phyloP scores from a whole-genome alignment of 164 flowering plant genomes.

The Akebia trifoliata region DNA sequence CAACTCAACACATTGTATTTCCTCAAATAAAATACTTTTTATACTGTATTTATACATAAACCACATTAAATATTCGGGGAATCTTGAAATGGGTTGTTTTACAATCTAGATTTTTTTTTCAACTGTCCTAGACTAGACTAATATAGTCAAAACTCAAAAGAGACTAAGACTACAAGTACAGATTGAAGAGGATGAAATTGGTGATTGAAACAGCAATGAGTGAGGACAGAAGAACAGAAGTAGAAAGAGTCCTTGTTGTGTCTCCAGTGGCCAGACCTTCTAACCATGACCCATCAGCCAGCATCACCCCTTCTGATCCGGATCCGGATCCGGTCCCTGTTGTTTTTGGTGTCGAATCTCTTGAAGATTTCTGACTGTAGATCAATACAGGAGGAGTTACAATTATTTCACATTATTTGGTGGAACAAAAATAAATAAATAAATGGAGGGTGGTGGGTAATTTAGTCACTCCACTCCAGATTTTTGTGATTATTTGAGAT shows the following conservation, averaged over 20 bases:
- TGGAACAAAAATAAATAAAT: no score
- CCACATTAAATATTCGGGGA: no score
- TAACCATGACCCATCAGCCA: slow-evolving; percentile 68
- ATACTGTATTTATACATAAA: no score
- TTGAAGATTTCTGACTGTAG: slow-evolving; percentile 49
- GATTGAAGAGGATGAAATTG: slow-evolving; percentile 12
- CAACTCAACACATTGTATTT: no score
- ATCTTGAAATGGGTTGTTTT: no score
- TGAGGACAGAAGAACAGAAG: slow-evolving; percentile 12
- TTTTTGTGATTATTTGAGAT: no score
- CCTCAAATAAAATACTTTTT: no score
- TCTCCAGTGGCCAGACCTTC: slow-evolving; percentile 80
- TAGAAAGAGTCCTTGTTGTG: slow-evolving; percentile 28
- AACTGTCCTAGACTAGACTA: no score
- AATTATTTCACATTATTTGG: no score
- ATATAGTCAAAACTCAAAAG: neutral
- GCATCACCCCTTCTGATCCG: slow-evolving; percentile 33
- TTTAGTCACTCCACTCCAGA: no score
- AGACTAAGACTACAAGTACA: neutral
- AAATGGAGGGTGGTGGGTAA: no score
- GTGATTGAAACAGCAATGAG: slow-evolving; percentile 17
- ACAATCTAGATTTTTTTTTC: no score
- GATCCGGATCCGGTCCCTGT: slow-evolving; percentile 8
- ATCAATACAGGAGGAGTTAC: slow-evolving; percentile 11
- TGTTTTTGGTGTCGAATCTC: slow-evolving; percentile 19